Percentiles rank a stretch among this genome's conserved stretches.
phyloP scores from a whole-genome alignment of 163 green algal species.

The Scenedesmus sp. region DNA sequence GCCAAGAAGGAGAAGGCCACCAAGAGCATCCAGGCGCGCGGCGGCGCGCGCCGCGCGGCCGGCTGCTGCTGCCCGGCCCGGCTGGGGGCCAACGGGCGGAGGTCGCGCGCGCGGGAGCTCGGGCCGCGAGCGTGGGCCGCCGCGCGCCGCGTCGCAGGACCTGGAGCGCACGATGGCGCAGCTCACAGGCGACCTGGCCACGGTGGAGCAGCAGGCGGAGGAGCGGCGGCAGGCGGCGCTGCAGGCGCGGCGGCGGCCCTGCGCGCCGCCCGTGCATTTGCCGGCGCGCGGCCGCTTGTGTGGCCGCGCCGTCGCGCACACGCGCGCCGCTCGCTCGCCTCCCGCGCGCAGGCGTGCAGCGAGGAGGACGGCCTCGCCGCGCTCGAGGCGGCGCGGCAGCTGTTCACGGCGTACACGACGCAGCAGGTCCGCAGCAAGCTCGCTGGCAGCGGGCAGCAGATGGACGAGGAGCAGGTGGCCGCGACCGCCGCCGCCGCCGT shows the following conservation, averaged over 20 bases:
- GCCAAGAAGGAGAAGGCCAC: not conserved
- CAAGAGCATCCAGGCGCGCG: not conserved
- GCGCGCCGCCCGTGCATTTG: no score
- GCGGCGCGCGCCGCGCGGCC: not conserved
- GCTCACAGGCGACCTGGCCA: not conserved
- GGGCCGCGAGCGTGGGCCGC: not conserved
- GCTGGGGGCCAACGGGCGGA: no score
- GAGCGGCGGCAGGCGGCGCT: not conserved
- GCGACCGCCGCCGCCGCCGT: no score
- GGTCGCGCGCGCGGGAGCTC: no score
- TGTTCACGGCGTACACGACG: not conserved
- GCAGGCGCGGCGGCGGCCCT: not conserved
- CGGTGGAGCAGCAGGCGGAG: not conserved
- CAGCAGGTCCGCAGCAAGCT: no score
- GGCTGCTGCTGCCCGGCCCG: no score
- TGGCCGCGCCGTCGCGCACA: no score
- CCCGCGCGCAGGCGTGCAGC: not conserved
- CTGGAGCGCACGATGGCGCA: not conserved
- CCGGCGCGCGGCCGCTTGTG: not conserved
- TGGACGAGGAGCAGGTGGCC: no score
- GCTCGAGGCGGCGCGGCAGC: not conserved
- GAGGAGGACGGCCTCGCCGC: slow-evolving; percentile 15
- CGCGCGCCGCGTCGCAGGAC: no score
- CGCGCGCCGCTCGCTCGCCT: no score
- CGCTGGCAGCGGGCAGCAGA: no score